Evolutionary conservation across 2,329 filamentous ascomycete species (phyloP).

Genomic region (Xylaria sp.): DNA sequence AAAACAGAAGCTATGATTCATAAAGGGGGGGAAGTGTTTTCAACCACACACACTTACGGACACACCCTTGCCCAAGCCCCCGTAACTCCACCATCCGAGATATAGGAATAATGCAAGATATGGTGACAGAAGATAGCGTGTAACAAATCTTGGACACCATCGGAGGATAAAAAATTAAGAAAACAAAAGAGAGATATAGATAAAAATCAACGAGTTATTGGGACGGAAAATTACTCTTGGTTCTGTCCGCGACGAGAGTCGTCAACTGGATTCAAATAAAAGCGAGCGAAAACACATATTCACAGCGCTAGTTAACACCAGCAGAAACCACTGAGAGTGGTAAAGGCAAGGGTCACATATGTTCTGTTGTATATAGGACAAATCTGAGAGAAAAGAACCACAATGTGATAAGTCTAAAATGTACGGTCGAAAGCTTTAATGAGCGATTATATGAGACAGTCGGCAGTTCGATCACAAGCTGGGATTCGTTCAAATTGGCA

Average conservation of each 20-base stretch:
- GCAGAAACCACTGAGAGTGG: neutral
- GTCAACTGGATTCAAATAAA: no score
- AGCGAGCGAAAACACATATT: no score
- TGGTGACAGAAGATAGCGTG: neutral
- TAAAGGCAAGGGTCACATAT: neutral
- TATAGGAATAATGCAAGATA: neutral
- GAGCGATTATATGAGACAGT: neutral
- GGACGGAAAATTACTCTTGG: neutral
- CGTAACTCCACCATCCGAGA: neutral
- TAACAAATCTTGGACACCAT: neutral
- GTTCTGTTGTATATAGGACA: no score
- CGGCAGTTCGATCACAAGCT: neutral
- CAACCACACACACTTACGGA: neutral
- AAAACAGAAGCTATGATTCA: neutral
- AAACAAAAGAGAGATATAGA: neutral
- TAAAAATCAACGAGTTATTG: neutral
- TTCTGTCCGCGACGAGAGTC: no score
- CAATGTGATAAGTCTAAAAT: neutral
- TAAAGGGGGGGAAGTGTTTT: neutral
- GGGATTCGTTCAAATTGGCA: neutral
- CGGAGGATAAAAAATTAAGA: neutral
- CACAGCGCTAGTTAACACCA: no score
- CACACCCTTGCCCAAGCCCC: neutral
- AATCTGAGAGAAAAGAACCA: no score
- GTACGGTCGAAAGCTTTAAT: neutral